Conservation (phyloP, 768 basidiomycete genomes). For the Dentipellis sp. region DNA sequence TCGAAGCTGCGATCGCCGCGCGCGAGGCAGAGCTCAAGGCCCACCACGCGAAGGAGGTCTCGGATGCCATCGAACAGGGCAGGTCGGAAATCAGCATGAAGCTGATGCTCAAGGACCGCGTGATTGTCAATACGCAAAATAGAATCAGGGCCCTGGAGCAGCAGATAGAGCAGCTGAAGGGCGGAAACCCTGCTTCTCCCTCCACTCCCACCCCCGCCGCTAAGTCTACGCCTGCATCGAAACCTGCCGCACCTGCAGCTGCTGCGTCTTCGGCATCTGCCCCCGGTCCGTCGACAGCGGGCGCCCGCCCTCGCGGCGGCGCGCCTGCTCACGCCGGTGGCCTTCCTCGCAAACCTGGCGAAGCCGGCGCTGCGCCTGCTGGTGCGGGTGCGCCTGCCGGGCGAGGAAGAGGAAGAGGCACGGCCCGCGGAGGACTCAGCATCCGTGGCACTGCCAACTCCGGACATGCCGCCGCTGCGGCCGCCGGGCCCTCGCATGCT, state of each 20-base stretch:
- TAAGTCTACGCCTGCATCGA: background rate
- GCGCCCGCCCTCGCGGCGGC: background rate
- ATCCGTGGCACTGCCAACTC: constrained; percentile 12
- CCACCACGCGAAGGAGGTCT: constrained; percentile 46
- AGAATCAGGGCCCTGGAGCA: constrained; percentile 63
- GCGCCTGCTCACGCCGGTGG: background rate
- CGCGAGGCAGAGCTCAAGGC: constrained; percentile 38
- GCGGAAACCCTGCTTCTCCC: constrained; percentile 30
- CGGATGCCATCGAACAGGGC: constrained; percentile 59
- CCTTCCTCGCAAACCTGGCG: background rate
- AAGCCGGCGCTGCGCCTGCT: background rate
- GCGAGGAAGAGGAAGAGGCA: constrained; percentile 13
- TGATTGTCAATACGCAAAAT: constrained; percentile 50
- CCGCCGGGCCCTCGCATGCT: background rate
- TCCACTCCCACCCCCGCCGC: background rate
- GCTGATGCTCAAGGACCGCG: constrained; percentile 61
- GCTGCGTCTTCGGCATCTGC: constrained; percentile 14
- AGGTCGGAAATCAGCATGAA: constrained; percentile 54
- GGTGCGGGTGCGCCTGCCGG: background rate
- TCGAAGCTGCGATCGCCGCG: constrained; percentile 39
- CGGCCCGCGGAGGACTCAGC: background rate
- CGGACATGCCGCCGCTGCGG: background rate
- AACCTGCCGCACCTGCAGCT: constrained; percentile 5
- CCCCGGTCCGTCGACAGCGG: constrained; percentile 11
- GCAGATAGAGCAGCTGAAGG: constrained; percentile 47